Conservation (phyloP, 768 basidiomycete species). For the Albatrellus ellisii region DNA sequence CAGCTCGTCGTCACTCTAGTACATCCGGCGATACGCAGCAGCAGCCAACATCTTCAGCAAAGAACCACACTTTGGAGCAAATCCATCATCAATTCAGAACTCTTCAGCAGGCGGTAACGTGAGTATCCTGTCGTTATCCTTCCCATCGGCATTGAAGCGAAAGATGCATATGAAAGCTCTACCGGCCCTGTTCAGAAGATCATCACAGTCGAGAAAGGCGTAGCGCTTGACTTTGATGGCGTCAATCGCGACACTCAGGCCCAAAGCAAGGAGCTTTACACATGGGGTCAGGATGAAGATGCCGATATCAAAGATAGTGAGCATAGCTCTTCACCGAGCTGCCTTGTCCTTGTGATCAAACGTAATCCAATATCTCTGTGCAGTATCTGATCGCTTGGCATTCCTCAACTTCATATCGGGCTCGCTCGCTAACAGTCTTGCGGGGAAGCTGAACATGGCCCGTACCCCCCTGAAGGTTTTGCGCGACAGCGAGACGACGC, state of each 20-base stretch:
- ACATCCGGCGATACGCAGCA: slow-evolving; percentile 2
- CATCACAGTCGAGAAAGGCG: slow-evolving; percentile 66
- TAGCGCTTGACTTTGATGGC: slow-evolving; percentile 62
- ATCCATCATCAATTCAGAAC: slow-evolving; percentile 62
- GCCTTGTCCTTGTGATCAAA: background rate
- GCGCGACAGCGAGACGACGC: slow-evolving; percentile 51
- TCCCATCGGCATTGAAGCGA: background rate
- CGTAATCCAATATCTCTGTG: background rate
- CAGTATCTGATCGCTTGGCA: slow-evolving; percentile 72
- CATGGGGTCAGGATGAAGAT: slow-evolving; percentile 65
- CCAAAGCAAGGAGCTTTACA: slow-evolving; percentile 76
- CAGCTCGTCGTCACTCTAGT: slow-evolving; percentile 26
- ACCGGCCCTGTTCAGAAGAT: slow-evolving; percentile 64
- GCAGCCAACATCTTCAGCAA: slow-evolving; percentile 20
- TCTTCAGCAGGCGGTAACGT: slow-evolving; percentile 67
- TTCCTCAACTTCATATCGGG: slow-evolving; percentile 73
- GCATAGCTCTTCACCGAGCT: background rate
- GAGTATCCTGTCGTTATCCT: slow-evolving; percentile 15
- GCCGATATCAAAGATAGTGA: slow-evolving; percentile 71
- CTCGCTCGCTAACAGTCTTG: slow-evolving; percentile 46
- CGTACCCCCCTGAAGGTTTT: slow-evolving; percentile 58
- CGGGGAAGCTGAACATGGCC: slow-evolving; percentile 48
- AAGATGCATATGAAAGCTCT: slow-evolving; percentile 22
- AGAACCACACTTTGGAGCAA: slow-evolving; percentile 42
- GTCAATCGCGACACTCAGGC: slow-evolving; percentile 52